phyloP scores from a whole-genome alignment of 345 rosid species.

The Reutealis trisperma region DNA sequence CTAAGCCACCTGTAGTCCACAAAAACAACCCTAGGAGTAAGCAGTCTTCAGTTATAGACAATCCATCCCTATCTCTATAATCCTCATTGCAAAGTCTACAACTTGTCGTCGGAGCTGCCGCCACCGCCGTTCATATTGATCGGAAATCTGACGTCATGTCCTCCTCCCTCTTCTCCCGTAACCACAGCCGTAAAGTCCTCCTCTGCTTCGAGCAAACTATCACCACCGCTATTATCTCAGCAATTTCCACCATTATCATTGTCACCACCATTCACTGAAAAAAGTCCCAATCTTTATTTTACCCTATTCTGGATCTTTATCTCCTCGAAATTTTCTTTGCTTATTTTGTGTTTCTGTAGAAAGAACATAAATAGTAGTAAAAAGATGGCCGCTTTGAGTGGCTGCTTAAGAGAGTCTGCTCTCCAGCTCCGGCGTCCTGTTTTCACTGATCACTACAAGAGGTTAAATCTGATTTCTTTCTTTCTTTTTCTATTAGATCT shows the following conservation, averaged over 20 bases:
- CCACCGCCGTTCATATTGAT: neutral
- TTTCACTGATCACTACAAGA: conserved; percentile 33
- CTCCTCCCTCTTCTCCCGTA: conserved; percentile 5
- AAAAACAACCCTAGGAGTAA: too few species aligned
- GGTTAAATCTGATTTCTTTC: conserved; percentile 32
- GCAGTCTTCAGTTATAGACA: too few species aligned
- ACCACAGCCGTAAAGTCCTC: neutral
- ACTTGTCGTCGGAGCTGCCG: neutral
- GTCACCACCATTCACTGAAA: conserved; percentile 22
- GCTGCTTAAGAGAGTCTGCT: conserved; percentile 38
- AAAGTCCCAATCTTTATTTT: neutral
- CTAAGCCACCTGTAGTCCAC: too few species aligned
- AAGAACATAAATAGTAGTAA: neutral
- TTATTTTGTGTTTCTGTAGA: neutral
- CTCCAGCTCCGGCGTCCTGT: conserved; percentile 38
- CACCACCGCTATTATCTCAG: conserved; percentile 15
- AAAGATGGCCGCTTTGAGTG: conserved; percentile 47
- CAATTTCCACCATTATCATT: conserved; percentile 16
- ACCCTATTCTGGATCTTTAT: neutral
- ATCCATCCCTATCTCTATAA: too few species aligned
- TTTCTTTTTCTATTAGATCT: neutral
- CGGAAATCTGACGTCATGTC: conserved; percentile 16
- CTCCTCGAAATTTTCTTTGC: neutral
- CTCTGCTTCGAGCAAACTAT: conserved; percentile 5
- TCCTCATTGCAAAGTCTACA: too few species aligned